Evolutionary conservation across 2,329 filamentous ascomycete species (phyloP).

Genomic region (Mycogone perniciosa): DNA sequence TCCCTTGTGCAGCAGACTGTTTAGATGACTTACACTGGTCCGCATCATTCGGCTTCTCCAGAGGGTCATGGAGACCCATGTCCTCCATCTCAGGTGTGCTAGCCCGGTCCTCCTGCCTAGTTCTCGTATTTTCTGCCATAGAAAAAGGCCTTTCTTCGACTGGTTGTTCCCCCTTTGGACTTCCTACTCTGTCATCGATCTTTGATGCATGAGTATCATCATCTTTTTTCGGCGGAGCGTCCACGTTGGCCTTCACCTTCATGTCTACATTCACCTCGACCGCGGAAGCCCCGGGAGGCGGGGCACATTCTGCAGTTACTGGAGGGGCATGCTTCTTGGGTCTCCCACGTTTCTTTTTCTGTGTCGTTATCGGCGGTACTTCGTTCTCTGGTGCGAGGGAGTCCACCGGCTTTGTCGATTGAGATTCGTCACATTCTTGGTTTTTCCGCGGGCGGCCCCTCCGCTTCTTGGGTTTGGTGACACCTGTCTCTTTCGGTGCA

Average conservation of each 20-base stretch:
- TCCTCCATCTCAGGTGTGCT: not conserved
- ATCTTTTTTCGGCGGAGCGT: not conserved
- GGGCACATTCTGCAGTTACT: slow-evolving; percentile 14
- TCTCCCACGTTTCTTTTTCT: slow-evolving; percentile 36
- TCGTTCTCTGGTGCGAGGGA: not conserved
- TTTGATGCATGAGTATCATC: not conserved
- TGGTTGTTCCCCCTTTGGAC: not conserved
- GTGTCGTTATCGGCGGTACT: slow-evolving; percentile 6
- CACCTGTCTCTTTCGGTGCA: slow-evolving; percentile 8
- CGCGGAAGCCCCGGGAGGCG: slow-evolving; percentile 6
- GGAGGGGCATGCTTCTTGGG: slow-evolving; percentile 29
- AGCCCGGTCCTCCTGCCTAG: not conserved
- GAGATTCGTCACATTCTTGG: slow-evolving; percentile 10
- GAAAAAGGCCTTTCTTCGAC: not conserved
- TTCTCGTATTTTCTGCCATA: not conserved
- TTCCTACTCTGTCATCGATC: not conserved
- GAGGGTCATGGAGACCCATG: not conserved
- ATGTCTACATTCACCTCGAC: not conserved
- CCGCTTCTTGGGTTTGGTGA: slow-evolving; percentile 21
- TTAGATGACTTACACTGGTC: not conserved
- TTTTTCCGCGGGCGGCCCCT: slow-evolving; percentile 28
- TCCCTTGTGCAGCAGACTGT: slow-evolving; percentile 4
- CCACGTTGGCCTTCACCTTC: not conserved
- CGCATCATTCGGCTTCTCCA: not conserved
- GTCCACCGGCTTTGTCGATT: slow-evolving; percentile 6